Percentiles rank a stretch among this genome's conserved stretches.
These are phyloP conservation scores for Discostella stelligera DNA, from an alignment of 352 stramenopile genomes.

Conservation along the genomic window DNA sequence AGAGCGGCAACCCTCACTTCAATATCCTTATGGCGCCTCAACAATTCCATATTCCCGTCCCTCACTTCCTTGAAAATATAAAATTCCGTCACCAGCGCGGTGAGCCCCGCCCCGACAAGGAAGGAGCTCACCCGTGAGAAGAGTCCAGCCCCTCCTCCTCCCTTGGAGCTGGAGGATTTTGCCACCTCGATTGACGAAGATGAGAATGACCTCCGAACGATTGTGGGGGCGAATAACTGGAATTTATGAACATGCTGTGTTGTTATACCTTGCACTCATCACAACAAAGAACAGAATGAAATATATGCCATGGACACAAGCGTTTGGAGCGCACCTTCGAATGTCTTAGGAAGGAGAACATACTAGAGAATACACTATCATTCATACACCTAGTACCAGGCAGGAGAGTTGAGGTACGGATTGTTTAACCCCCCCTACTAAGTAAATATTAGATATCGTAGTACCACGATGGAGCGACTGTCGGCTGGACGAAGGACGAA, in stretches of 20 bases:
- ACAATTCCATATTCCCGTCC: conserved; percentile 69
- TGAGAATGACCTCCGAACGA: conserved; percentile 24
- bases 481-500: too few relatives aligned
- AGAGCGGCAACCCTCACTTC: conserved; percentile 50
- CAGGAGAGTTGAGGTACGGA: too few relatives aligned
- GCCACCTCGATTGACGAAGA: conserved; percentile 7
- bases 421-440: too few relatives aligned
- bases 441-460: too few relatives aligned
- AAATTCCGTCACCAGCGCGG: conserved; percentile 66
- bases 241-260: conserved; percentile 2
- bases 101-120: conserved; percentile 70
- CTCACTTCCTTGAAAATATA: conserved; percentile 76
- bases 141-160: conserved; percentile 47
- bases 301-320: not conserved
- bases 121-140: conserved; percentile 67
- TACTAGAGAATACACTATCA: too few relatives aligned
- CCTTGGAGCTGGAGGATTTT: conserved; percentile 12
- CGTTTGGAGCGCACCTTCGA: conserved; percentile 2
- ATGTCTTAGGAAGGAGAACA: conserved; percentile 20
- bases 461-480: too few relatives aligned
- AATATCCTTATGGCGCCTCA: conserved; percentile 72
- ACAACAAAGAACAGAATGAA: not conserved
- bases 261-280: not conserved
- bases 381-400: too few relatives aligned
- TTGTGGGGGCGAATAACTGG: conserved; percentile 8